phyloP scores from a whole-genome alignment of 169 alveolate genomes.

The Eimeria acervulina region DNA sequence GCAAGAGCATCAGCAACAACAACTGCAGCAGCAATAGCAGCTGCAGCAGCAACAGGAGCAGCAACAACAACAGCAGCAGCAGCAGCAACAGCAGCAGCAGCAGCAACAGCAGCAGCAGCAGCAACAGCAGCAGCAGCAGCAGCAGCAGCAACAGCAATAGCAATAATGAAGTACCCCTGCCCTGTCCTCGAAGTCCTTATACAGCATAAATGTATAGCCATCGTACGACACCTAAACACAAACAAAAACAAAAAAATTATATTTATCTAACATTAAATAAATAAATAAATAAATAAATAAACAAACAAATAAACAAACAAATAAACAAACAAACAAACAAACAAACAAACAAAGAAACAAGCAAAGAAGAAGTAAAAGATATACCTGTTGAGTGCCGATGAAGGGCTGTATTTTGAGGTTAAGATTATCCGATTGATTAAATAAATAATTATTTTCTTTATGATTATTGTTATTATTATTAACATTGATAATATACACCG shows the following conservation, averaged over 20 bases:
- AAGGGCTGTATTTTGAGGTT: too few species aligned
- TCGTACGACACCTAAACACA: not conserved
- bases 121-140: slow-evolving; percentile 1
- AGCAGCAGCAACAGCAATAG: slow-evolving; percentile 8
- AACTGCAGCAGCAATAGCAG: not conserved
- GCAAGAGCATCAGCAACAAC: not conserved
- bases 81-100: not conserved
- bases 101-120: not conserved
- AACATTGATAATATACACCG: too few species aligned
- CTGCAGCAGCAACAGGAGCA: not conserved
- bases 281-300: too few species aligned
- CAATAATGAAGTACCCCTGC: not conserved
- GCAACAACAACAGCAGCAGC: slow-evolving; percentile 17
- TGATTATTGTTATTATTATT: too few species aligned
- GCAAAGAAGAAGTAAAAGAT: too few species aligned
- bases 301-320: too few species aligned
- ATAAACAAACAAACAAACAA: too few species aligned
- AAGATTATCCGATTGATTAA: too few species aligned
- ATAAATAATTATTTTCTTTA: too few species aligned
- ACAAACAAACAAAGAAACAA: too few species aligned
- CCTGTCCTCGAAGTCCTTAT: slow-evolving; percentile 39
- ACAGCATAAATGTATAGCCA: slow-evolving; percentile 32
- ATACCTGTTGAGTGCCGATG: too few species aligned
- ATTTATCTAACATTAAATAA: too few species aligned
- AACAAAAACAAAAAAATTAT: not conserved